A percentile compares a stretch with the other conserved stretches of the same genome.
These are phyloP conservation scores for Leccinum griseonigrum DNA, from an alignment of 1,284 basidiomycete genomes.

Conservation along the genomic window DNA sequence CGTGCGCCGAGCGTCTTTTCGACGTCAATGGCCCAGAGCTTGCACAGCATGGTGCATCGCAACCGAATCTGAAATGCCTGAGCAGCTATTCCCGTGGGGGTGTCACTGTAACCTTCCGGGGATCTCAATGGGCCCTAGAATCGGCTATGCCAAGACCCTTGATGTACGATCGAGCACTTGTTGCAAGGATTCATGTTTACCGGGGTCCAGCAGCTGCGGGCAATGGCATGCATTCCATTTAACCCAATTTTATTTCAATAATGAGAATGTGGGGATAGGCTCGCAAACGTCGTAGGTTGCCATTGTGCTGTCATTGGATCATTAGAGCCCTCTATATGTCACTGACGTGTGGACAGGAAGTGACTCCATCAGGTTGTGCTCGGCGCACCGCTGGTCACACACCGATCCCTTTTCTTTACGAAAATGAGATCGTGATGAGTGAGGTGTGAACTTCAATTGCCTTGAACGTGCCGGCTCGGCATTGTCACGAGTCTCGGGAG, in stretches of 20 bases:
- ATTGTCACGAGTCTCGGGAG: background rate
- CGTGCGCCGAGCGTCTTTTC: background rate
- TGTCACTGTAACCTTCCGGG: background rate
- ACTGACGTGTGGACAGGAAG: conserved; percentile 11
- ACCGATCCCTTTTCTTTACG: background rate
- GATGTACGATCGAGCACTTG: background rate
- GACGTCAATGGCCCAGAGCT: background rate
- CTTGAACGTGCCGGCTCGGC: background rate
- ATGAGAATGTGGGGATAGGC: background rate
- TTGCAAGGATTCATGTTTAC: background rate
- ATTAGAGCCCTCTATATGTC: too few relatives aligned
- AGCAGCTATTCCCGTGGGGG: background rate
- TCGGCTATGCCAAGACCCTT: background rate
- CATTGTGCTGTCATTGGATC: background rate
- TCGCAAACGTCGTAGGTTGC: background rate
- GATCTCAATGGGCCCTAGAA: background rate
- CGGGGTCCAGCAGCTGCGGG: background rate
- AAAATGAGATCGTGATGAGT: background rate
- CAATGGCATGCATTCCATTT: background rate
- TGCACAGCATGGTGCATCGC: background rate
- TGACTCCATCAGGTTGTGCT: background rate
- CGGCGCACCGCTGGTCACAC: background rate
- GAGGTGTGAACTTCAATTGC: background rate
- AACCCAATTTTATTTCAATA: background rate
- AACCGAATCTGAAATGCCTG: background rate